phyloP scores from a whole-genome alignment of 2,329 filamentous ascomycete species.

The Colletotrichum sp. region DNA sequence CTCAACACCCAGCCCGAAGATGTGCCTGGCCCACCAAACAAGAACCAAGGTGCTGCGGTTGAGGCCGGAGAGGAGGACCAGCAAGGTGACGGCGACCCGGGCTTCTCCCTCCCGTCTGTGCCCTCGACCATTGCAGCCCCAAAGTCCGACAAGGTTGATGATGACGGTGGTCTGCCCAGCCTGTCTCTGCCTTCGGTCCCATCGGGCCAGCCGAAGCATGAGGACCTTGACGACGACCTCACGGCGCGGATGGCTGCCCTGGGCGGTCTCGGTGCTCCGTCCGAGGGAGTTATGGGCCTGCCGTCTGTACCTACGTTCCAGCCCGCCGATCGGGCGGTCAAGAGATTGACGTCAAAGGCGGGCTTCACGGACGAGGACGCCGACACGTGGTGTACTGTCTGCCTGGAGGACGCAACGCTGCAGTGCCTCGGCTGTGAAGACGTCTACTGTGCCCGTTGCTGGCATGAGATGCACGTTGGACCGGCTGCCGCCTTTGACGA shows the following conservation, averaged over 20 bases:
- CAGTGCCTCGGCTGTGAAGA: slow-evolving; percentile 77
- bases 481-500: slow-evolving; percentile 74
- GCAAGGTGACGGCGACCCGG: slow-evolving; percentile 17
- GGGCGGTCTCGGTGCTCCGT: slow-evolving; percentile 36
- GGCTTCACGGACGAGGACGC: slow-evolving; percentile 73
- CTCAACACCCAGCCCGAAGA: slow-evolving; percentile 27
- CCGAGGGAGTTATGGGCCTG: slow-evolving; percentile 38
- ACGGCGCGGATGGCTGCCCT: slow-evolving; percentile 59
- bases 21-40: neutral
- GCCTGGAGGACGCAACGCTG: slow-evolving; percentile 77
- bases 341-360: slow-evolving; percentile 41
- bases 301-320: slow-evolving; percentile 55
- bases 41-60: neutral
- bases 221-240: slow-evolving; percentile 51
- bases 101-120: slow-evolving; percentile 41
- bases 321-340: slow-evolving; percentile 46
- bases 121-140: slow-evolving; percentile 40
- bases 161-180: slow-evolving; percentile 20
- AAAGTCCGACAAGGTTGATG: neutral
- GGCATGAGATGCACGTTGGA: slow-evolving; percentile 80
- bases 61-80: slow-evolving; percentile 3
- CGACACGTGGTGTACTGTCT: slow-evolving; percentile 82
- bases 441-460: slow-evolving; percentile 79
- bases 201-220: slow-evolving; percentile 37
- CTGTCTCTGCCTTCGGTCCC: slow-evolving; percentile 54